Conservation (phyloP, 2,329 filamentous ascomycete species). For the Microthyrium microscopicum region DNA sequence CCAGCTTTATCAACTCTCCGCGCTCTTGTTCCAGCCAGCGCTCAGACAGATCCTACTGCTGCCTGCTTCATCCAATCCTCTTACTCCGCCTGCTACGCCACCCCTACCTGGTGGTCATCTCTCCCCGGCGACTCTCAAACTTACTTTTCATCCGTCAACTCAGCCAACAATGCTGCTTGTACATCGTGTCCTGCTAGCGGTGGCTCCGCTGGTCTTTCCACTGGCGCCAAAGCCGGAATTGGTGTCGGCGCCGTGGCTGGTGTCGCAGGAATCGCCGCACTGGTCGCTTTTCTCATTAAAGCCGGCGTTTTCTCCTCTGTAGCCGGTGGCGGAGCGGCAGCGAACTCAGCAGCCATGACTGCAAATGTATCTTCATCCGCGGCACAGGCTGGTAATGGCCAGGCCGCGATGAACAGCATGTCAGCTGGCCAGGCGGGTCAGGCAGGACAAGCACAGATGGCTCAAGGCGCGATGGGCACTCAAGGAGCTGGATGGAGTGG, state of each 20-base stretch:
- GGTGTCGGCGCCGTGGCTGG: neutral
- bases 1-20: no score
- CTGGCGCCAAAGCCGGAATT: neutral
- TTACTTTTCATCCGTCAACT: neutral
- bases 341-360: neutral
- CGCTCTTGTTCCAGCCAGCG: no score
- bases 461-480: no score
- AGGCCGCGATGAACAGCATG: no score
- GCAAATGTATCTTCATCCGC: no score
- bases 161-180: neutral
- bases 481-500: no score
- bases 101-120: neutral
- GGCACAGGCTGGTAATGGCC: no score
- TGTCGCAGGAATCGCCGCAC: neutral
- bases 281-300: neutral
- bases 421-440: no score
- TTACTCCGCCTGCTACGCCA: no score
- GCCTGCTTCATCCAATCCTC: no score
- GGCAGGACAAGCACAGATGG: no score
- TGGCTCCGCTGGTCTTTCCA: neutral
- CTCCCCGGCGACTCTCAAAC: neutral
- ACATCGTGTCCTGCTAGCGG: neutral
- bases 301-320: neutral
- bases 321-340: neutral
- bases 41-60: no score